Base-by-base conservation (phyloP, 2,329 filamentous ascomycete species). In the Clonostachys byssicola region DNA sequence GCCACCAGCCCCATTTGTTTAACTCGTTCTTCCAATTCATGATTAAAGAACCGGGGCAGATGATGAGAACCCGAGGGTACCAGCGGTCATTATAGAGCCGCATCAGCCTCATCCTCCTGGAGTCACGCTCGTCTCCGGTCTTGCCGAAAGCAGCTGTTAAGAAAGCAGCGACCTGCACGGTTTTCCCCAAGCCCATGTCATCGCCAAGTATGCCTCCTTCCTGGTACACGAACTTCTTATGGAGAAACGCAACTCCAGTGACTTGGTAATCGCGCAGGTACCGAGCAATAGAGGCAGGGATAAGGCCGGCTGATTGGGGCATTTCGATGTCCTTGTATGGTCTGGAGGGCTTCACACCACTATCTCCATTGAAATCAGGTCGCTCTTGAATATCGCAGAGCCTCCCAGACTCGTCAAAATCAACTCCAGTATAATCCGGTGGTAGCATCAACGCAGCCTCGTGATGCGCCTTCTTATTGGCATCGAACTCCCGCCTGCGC, bases 161-260 rank as follows among this genome's bases (percentile, higher is more conserved):
- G 54, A 99, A 97, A 0, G 92, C 88, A 48, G 91, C 94, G 23
- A 99, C 89, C 64, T 99, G 94, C 3, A 99, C 89, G 0, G 94
- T 99, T 67, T 99, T 99, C 1, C 94, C 94, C 34, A 99, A 68
- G 17, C 94, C 94, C 94, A 99, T 99, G 59, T 99, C 94, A 60
- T 99, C 94, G 4, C 92, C 92, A 1, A 99, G 75, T 18, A 99
- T 88, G 2, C 88, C 90, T 1, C 94, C 94, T 56, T 86, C 86
- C 60, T 99, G 94, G 54, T 89, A 92, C 5, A 96, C 86, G 60
- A 97, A 97, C 18, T 89, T 78, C 50, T 89, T 81, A 61, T 97
- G 92, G 8, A 99, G 74, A 58, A 96, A 97, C 34, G 80, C 77
- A 13, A 87, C 89, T 6, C 94, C 94, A 30, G 88, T 80, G 2